phyloP scores from a whole-genome alignment of 2,329 filamentous ascomycete genomes.

The Xylariaceae sp. region DNA sequence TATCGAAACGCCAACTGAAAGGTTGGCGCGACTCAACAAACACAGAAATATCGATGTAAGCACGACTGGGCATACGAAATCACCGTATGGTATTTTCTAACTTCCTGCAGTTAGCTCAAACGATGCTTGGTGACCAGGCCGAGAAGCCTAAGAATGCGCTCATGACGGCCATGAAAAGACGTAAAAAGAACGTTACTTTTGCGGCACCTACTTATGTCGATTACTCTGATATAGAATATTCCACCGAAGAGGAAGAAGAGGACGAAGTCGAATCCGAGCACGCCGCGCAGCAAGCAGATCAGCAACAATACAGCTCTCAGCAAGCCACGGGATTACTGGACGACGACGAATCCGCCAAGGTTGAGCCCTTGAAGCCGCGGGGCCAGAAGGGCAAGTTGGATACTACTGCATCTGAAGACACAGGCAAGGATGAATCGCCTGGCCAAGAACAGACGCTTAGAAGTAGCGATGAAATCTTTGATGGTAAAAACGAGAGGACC shows the following conservation, averaged over 20 bases:
- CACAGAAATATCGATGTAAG: constrained; percentile 95
- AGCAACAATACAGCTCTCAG: constrained; percentile 29
- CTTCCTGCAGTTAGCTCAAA: constrained; percentile 49
- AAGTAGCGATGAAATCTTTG: constrained; percentile 64
- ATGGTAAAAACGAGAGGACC: constrained; percentile 51
- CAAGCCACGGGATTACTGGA: constrained; percentile 31
- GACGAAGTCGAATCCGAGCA: constrained; percentile 41
- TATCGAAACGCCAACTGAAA: constrained; percentile 95
- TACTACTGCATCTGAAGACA: constrained; percentile 34
- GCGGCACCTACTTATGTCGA: constrained; percentile 81
- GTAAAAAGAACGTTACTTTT: constrained; percentile 86
- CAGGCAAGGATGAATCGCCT: constrained; percentile 28
- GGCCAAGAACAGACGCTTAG: constrained; percentile 31
- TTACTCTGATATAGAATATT: constrained; percentile 82
- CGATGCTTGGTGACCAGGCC: constrained; percentile 58
- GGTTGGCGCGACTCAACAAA: constrained; percentile 89
- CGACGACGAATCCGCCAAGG: constrained; percentile 49
- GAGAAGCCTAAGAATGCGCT: constrained; percentile 79
- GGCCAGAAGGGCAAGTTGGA: constrained; percentile 36
- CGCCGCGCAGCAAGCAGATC: constrained; percentile 30
- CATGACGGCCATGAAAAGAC: constrained; percentile 75
- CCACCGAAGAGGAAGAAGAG: constrained; percentile 63
- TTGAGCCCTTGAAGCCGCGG: constrained; percentile 51
- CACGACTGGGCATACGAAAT: not conserved
- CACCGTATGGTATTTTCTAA: constrained; percentile 23